A percentile compares a stretch with the other conserved stretches of the same genome.
Conservation (phyloP, 2,329 filamentous ascomycete species). For the Paracoccidioides lutzii region DNA sequence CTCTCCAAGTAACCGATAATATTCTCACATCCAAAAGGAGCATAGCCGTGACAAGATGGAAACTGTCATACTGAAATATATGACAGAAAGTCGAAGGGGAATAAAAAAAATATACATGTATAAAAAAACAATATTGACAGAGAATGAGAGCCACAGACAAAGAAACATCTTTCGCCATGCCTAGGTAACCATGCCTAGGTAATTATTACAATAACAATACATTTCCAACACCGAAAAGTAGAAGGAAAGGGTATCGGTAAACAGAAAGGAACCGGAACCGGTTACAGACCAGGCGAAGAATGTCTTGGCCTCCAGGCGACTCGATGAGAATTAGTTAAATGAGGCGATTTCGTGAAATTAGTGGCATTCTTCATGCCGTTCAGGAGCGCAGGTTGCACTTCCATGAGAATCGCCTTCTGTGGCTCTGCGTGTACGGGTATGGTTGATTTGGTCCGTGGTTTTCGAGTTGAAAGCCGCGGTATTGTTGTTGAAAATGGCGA, state of each 20-base stretch:
- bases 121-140: neutral
- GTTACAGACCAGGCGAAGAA: constrained; percentile 6
- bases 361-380: constrained; percentile 10
- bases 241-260: neutral
- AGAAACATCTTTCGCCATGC: no score
- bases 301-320: constrained; percentile 9
- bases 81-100: neutral
- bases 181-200: neutral
- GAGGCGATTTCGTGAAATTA: constrained; percentile 5
- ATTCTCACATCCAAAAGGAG: neutral
- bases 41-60: neutral
- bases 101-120: neutral
- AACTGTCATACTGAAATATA: neutral
- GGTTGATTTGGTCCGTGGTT: constrained; percentile 15
- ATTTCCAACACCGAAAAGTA: neutral
- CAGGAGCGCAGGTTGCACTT: constrained; percentile 27
- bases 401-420: constrained; percentile 34
- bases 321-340: constrained; percentile 5
- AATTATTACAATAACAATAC: neutral
- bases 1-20: neutral
- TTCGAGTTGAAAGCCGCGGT: constrained; percentile 7
- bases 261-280: neutral
- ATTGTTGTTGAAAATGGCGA: neutral
- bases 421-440: constrained; percentile 26
- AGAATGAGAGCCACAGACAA: neutral